Base-by-base conservation (phyloP, 1,139 yeast species). In the Candida mesenterica region DNA sequence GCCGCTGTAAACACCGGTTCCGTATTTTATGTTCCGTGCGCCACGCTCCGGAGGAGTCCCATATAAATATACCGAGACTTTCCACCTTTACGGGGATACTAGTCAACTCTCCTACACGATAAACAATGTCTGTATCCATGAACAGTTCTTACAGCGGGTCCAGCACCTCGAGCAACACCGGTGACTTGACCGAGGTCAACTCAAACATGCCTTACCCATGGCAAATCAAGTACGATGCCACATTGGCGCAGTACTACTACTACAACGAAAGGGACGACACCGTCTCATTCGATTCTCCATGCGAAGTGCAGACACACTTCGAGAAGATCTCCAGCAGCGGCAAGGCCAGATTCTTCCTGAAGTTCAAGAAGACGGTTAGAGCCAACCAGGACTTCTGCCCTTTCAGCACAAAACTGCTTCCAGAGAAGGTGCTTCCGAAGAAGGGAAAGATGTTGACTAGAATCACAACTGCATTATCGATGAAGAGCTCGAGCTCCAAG, bases 211-310 rank as follows among this genome's bases (percentile, higher is more conserved):
- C 28, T 13, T 25, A 25, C 15, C 28, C 28, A 13, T 55, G 57
- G 57, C 43, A 43, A 31, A 41, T 53, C 16, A 48, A 50, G 23
- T 69, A 50, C 46, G 75, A 69, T 44, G 40, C 50, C 3, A 49
- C 53, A 15, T 52, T 69, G 35, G 53, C 63, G 29, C 69, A 66
- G 45, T 55, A 63, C 42, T 68, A 68, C 49, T 69, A 65, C 42
- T 40, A 59, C 22, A 63, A 68, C 47, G 46, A 55, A 13, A 40
- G 43, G 19, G 66, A 62, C 33, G 59, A 61, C 31, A 42, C 61
- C 3, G 53, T 65, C 10, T 50, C 66, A 13, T 69, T 67, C 43
- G 75, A 69, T 44, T 56, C 57, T 28, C 75, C 75, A 3, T 56
- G 63, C 40, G 75, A 69, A 45, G 75, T 69, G 5, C 55, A 56